These are phyloP conservation scores for Saksenaea oblongispora DNA, from an alignment of 371 early-diverging fungal genomes.

Conservation along the genomic window DNA sequence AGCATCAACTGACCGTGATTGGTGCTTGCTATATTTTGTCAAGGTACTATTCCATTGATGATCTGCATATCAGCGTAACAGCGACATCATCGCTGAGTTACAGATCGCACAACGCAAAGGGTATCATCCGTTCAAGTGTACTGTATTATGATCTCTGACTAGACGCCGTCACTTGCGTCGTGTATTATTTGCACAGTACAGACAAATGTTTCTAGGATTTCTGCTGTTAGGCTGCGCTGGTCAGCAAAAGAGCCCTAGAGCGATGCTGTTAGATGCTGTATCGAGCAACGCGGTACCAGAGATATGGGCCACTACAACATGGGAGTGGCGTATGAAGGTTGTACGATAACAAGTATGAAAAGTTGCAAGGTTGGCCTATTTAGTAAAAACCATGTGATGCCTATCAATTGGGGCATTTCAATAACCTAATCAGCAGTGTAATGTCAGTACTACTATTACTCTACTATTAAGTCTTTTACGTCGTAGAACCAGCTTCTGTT, in stretches of 20 bases:
- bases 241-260: constrained; percentile 16
- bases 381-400: constrained; percentile 26
- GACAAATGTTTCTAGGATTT: constrained; percentile 18
- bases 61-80: constrained; percentile 19
- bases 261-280: constrained; percentile 26
- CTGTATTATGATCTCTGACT: constrained; percentile 40
- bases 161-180: constrained; percentile 25
- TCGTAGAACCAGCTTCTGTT: constrained; percentile 33
- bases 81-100: constrained; percentile 27
- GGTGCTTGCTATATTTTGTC: constrained; percentile 15
- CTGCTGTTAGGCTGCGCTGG: constrained; percentile 3
- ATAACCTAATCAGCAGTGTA: constrained; percentile 10
- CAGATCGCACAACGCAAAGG: constrained; percentile 19
- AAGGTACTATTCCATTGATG: constrained; percentile 14
- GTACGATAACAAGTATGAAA: constrained; percentile 13
- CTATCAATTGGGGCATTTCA: constrained; percentile 16
- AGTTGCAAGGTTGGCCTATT: constrained; percentile 6
- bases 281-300: constrained; percentile 34
- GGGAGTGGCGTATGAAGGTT: constrained; percentile 20
- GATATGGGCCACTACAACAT: not conserved
- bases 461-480: constrained; percentile 1
- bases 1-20: constrained; percentile 34
- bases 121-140: constrained; percentile 34
- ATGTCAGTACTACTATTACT: not conserved
- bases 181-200: constrained; percentile 11